Base-by-base conservation (phyloP, 441 rosid species). In the Erysimum pusillum region DNA sequence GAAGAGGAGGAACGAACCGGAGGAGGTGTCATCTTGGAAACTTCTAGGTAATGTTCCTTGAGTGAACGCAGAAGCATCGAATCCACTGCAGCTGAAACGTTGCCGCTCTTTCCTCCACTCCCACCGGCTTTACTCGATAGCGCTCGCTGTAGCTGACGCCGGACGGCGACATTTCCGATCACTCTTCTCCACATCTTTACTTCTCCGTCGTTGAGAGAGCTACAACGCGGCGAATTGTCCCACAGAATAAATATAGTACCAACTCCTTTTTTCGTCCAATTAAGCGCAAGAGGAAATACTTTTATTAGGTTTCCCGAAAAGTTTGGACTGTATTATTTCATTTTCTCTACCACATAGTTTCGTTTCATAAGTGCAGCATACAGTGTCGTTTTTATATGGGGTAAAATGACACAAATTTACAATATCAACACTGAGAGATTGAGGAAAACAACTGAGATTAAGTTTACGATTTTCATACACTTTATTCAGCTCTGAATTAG, bases 1-100 rank as follows among this genome's bases (percentile, higher is more conserved):
- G 7, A 69, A 59, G 7, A 75, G 7, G 75, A 64, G 9, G 52
- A 63, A 54, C 76, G 73, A 82, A 94, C 98, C 10, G 97, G 99
- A 68, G 99, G 99, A 83, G 97, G 97, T 32, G 86, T 89, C 99
- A 91, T 91, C 76, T 86, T 91, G 78, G 96, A 85, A 75, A 88
- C 87, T 82, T 94, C 94, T 3, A 83, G 80, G 82, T 87, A 91
- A 86, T 94, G 97, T 14, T 94, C 97, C 82, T 85, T 92, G 74
- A 94, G 97, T 63, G 97, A 91, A 66, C 98, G 98, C 49, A 92
- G 94, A 71, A 94, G 73, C 76, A 92, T 81, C 46, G 94, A 89
- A 75, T 89, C 84, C 6, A 94, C 90, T 63, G 88, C 90, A 32
- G 91, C 75, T 35, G 92, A 82, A 22, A 76, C 79, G 60, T 73